Evolutionary conservation across 257 asterid genomes (phyloP), one percentile per base, ranked within the genome.

Genomic region (Lantana camara): DNA sequence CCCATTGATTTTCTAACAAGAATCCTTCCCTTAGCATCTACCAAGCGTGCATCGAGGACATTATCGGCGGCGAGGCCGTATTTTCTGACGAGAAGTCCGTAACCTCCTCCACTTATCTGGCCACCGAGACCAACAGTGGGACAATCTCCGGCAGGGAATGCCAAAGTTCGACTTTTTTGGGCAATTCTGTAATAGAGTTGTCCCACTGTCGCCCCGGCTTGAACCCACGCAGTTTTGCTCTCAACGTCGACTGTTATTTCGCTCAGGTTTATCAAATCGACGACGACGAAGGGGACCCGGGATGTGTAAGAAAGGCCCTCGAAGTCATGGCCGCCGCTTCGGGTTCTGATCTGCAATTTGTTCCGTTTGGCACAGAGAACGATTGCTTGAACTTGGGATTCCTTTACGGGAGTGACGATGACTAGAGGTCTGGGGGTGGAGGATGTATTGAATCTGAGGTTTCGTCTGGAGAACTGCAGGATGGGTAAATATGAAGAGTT

Each of bases 71-170:
- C 52, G 1, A 72, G 64, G 1, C 77, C 72, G 8, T 57, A 52
- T 66, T 60, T 59, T 32, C 77, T 53, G 10, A 65, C 7, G 52
- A 72, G 2, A 11, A 50, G 42, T 19, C 77, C 77, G n/a, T 72
- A 72, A 0, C 77, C 77, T 17, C 77, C 77, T 4, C 77, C 73
- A 4, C 77, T 52, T 14, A 72, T 17, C 27, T 64, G 72, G 6
- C 76, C 76, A 0, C 76, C 76, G 16, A 22, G 57, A 2, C 72
- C 76, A 4, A 71, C 47, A 22, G 76, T 71, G 3, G 67, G 71
- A 30, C 72, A 71, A 6, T 40, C 50, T 1, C 72, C 76, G 2
- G 68, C 76, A 11, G 76, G 76, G 30, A 71, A 71, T 3, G 47
- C 76, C 4, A 46, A 27, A 11, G 50, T 59, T 4, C 11, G 15